phyloP scores from a whole-genome alignment of 139 green algal genomes.

The Coccomyxa sp. region DNA sequence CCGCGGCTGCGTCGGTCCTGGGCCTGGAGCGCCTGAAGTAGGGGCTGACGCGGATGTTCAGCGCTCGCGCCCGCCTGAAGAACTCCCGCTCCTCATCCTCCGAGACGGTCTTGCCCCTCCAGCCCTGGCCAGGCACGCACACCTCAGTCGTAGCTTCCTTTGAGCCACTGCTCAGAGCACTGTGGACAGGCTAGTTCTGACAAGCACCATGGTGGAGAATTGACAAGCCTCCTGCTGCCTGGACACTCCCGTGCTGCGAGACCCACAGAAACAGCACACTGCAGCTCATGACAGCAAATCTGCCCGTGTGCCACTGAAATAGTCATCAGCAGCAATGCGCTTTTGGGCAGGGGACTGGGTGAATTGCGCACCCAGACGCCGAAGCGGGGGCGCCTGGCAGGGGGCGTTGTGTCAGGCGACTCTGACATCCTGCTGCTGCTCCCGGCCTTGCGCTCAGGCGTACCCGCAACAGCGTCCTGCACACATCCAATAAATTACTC shows the following conservation, averaged over 20 bases:
- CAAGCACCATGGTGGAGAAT: neutral
- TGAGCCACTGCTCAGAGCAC: neutral
- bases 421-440: no score
- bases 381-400: no score
- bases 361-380: no score
- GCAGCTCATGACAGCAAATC: no score
- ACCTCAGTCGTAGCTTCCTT: neutral
- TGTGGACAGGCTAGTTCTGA: neutral
- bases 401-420: no score
- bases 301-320: no score
- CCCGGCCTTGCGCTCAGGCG: no score
- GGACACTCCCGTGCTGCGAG: neutral
- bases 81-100: conserved; percentile 27
- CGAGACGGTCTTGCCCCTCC: neutral
- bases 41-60: conserved; percentile 41
- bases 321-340: no score
- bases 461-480: no score
- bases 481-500: no score
- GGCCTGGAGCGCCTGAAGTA: conserved; percentile 24
- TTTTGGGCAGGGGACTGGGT: no score
- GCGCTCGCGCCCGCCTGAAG: conserved; percentile 27
- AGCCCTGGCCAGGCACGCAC: no score
- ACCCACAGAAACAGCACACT: neutral
- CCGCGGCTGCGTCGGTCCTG: neutral
- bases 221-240: neutral